A percentile compares a stretch with the other conserved stretches of the same genome.
Evolutionary conservation across 495 filamentous ascomycete species (phyloP).

Genomic region (Pseudevernia furfuracea): DNA sequence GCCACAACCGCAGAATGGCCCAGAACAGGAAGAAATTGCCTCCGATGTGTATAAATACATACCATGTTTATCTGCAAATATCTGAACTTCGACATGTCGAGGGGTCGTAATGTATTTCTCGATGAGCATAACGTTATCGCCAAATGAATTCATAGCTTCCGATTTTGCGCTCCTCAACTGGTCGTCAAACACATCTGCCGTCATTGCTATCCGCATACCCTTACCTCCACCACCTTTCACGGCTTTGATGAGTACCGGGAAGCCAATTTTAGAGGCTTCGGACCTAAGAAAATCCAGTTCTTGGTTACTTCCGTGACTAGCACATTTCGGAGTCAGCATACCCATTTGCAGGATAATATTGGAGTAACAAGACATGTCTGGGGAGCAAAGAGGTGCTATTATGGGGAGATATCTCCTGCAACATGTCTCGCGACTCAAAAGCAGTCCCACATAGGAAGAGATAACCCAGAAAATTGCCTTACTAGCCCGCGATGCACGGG

Average conservation of each 20-base stretch:
- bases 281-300: slow-evolving; percentile 58
- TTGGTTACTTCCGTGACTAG: slow-evolving; percentile 82
- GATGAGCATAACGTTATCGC: slow-evolving; percentile 91
- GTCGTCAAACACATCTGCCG: slow-evolving; percentile 65
- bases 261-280: slow-evolving; percentile 74
- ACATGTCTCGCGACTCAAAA: too few species aligned
- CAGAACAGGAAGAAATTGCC: not conserved
- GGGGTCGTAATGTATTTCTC: slow-evolving; percentile 95
- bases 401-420: too few species aligned
- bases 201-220: slow-evolving; percentile 91
- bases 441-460: too few species aligned
- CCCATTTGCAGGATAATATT: too few species aligned
- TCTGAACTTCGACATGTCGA: slow-evolving; percentile 93
- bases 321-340: too few species aligned
- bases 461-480: too few species aligned
- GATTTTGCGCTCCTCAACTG: slow-evolving; percentile 82
- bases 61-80: slow-evolving; percentile 87
- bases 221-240: slow-evolving; percentile 96
- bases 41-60: slow-evolving; percentile 25
- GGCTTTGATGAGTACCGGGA: slow-evolving; percentile 92
- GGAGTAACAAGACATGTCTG: too few species aligned
- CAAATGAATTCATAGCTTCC: slow-evolving; percentile 86
- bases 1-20: not conserved
- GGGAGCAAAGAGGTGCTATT: too few species aligned
- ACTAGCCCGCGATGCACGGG: slow-evolving; percentile 94